Evolutionary conservation across 176 grass and related monocot genomes (phyloP), one percentile per base, ranked within the genome.

Genomic region (Bothriochloa decipiens): DNA sequence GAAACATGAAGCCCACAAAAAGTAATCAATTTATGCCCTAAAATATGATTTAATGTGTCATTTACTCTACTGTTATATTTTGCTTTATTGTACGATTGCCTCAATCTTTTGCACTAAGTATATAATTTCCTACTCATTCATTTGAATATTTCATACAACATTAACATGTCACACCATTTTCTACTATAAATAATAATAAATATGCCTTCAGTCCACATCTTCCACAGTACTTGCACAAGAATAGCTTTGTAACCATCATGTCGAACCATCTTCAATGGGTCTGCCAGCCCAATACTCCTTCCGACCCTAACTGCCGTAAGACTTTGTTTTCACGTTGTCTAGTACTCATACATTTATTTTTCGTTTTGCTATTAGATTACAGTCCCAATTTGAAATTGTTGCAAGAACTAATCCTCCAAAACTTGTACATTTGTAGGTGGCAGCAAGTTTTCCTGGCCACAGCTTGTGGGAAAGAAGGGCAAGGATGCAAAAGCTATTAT

Each of bases 401-500:
- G 0, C 28, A 22, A 60, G 52, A 23, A 8, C 52, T 77, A 37
- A 25, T 39, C 74, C 20, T 60, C 22, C 29, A 33, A 60, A 58
- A 77, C 32, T 15, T 39, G 12, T 25, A 14, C 18, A 40, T 25
- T 5, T 40, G 53, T 16, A 77, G 75, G 20, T 25, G 75, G 75
- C 10, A 40, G 1, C 2, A 72, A 77, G 52, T 15, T 40, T 14
- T n/a, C 14, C 8, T 87, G 86, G 86, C 72, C 79, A 10, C 72
- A 87, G 72, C 53, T 87, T 2, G 0, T 82, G 73, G 84, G 84
- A n/a, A 92, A 69, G 64, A 86, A 80, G 71, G 78, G 72, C 23
- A 36, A 70, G 58, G 43, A 86, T 26, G 35, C 72, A 22, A 63
- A 40, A 76, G 50, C 41, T 61, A 52, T 70, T 40, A 70, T 82